phyloP scores from a whole-genome alignment of 257 asterid genomes.

The Forsythia viridissima region DNA sequence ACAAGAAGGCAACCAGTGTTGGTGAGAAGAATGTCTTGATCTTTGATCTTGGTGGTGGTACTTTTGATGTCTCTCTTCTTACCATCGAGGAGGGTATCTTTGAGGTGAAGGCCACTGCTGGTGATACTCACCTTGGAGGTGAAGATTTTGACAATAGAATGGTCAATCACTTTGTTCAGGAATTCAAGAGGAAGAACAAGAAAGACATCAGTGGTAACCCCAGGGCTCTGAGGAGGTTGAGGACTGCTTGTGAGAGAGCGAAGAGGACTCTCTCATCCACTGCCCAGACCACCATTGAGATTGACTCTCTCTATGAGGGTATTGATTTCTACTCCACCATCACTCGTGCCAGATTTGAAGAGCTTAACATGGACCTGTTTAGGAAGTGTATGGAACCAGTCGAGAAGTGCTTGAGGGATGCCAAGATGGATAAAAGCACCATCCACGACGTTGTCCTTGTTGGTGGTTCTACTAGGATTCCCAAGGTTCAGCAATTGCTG shows the following conservation, averaged over 20 bases:
- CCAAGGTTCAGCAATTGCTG: conserved; percentile 72
- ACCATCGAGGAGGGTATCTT: conserved; percentile 66
- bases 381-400: conserved; percentile 84
- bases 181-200: conserved; percentile 76
- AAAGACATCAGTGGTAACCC: conserved; percentile 78
- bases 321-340: conserved; percentile 76
- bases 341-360: conserved; percentile 82
- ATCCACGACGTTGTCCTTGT: conserved; percentile 77
- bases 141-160: conserved; percentile 83
- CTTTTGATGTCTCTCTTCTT: conserved; percentile 75
- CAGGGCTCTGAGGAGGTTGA: conserved; percentile 70
- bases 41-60: conserved; percentile 86
- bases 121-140: conserved; percentile 78
- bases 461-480: conserved; percentile 80
- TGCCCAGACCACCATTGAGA: conserved; percentile 81
- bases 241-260: conserved; percentile 80
- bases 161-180: conserved; percentile 86
- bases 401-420: conserved; percentile 82
- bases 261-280: conserved; percentile 86
- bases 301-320: conserved; percentile 75
- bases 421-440: conserved; percentile 76
- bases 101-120: conserved; percentile 69
- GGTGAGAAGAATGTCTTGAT: conserved; percentile 83
- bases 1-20: conserved; percentile 78
- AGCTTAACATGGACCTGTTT: conserved; percentile 83